A percentile compares a stretch with the other conserved stretches of the same genome.
Evolutionary conservation across 192 early-diverging fungal species (phyloP).

Genomic region (Coemansia sp.): DNA sequence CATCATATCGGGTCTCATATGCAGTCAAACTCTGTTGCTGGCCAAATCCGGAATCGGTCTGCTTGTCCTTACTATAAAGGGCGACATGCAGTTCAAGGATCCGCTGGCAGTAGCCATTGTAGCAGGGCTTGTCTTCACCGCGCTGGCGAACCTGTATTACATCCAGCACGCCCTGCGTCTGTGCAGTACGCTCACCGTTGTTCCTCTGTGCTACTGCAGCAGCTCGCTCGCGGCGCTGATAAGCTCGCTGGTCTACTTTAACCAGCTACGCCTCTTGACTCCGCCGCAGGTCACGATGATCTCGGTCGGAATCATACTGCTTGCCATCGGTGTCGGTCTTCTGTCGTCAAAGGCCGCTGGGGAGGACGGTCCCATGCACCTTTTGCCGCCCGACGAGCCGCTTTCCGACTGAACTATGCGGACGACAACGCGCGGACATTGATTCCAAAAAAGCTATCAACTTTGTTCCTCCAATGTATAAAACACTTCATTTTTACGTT

Average conservation of each 20-base stretch:
- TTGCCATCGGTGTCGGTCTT: constrained; percentile 64
- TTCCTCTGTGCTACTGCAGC: constrained; percentile 74
- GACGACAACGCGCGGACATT: too few relatives aligned
- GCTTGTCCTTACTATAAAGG: constrained; percentile 59
- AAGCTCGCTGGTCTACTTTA: constrained; percentile 78
- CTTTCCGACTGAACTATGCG: constrained; percentile 2
- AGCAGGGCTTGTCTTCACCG: constrained; percentile 52
- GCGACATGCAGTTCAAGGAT: constrained; percentile 67
- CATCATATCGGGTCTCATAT: constrained; percentile 67
- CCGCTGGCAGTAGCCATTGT: constrained; percentile 71
- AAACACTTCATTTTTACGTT: too few relatives aligned
- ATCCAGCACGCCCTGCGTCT: constrained; percentile 71
- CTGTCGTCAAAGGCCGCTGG: constrained; percentile 57
- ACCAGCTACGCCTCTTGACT: constrained; percentile 64
- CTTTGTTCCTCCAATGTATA: too few relatives aligned
- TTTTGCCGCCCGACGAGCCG: constrained; percentile 16
- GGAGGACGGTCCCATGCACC: constrained; percentile 32
- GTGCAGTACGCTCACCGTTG: constrained; percentile 73
- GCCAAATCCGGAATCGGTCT: constrained; percentile 78
- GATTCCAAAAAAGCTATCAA: too few relatives aligned
- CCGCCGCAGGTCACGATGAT: constrained; percentile 66
- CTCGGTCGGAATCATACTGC: constrained; percentile 63
- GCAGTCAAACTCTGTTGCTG: constrained; percentile 71
- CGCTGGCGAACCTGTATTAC: constrained; percentile 66
- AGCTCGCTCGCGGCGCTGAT: constrained; percentile 72